These are phyloP conservation scores for Aspergillus kassunensis DNA, from an alignment of 495 filamentous ascomycete genomes.

Conservation along the genomic window DNA sequence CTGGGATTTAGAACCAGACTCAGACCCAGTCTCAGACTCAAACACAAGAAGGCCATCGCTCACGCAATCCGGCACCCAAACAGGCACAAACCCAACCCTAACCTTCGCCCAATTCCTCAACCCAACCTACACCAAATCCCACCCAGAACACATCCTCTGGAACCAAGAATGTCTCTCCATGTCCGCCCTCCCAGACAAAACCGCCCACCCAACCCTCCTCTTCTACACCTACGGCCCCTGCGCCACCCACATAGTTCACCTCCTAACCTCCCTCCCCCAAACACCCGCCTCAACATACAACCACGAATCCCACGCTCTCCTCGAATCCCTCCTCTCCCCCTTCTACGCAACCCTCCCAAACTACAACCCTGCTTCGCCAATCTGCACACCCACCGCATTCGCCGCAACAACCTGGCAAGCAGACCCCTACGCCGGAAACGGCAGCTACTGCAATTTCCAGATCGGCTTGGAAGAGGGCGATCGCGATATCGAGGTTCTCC, in stretches of 20 bases:
- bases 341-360: slow-evolving; percentile 73
- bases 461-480: slow-evolving; percentile 65
- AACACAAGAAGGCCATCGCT: too few relatives aligned
- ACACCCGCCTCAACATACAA: slow-evolving; percentile 18
- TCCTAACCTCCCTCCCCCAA: slow-evolving; percentile 6
- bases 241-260: slow-evolving; percentile 45
- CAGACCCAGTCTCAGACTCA: neutral
- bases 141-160: slow-evolving; percentile 68
- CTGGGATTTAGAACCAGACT: slow-evolving; percentile 43
- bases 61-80: too few relatives aligned
- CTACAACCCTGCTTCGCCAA: slow-evolving; percentile 47
- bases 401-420: slow-evolving; percentile 75
- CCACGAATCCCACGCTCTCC: slow-evolving; percentile 16
- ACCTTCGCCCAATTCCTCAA: slow-evolving; percentile 42
- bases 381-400: slow-evolving; percentile 60
- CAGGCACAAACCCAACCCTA: slow-evolving; percentile 7
- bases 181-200: slow-evolving; percentile 54
- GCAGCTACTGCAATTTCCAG: slow-evolving; percentile 90
- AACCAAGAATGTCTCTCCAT: slow-evolving; percentile 79
- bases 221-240: slow-evolving; percentile 83
- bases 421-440: slow-evolving; percentile 81
- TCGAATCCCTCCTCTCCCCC: slow-evolving; percentile 45
- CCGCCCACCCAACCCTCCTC: slow-evolving; percentile 78
- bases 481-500: slow-evolving; percentile 67
- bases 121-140: slow-evolving; percentile 62